Conservation (phyloP, 2,329 filamentous ascomycete genomes). For the Neonectria ditissima region DNA sequence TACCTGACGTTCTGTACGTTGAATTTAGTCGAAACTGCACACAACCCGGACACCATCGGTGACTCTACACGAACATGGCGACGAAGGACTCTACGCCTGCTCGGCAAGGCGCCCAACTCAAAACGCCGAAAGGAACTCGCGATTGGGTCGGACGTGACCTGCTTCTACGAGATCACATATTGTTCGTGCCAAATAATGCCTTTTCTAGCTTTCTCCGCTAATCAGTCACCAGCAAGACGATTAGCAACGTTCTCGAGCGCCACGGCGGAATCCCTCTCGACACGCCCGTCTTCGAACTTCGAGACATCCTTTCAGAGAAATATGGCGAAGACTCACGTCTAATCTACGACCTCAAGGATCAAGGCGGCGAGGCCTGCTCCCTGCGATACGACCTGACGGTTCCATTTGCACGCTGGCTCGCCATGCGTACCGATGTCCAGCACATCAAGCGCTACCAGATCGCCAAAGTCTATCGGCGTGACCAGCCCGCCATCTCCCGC, state of each 20-base stretch:
- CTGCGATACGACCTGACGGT: constrained; percentile 90
- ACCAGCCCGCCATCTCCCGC: constrained; percentile 77
- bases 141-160: too few relatives aligned
- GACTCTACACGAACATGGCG: too few relatives aligned
- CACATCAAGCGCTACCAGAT: constrained; percentile 96
- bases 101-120: too few relatives aligned
- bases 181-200: not conserved
- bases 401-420: constrained; percentile 90
- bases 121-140: too few relatives aligned
- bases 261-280: constrained; percentile 84
- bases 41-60: too few relatives aligned
- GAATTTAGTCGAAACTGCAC: too few relatives aligned
- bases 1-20: too few relatives aligned
- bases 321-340: constrained; percentile 94
- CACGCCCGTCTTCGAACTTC: constrained; percentile 86
- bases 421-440: constrained; percentile 86
- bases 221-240: constrained; percentile 55
- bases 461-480: constrained; percentile 77
- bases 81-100: too few relatives aligned
- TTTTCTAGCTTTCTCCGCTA: not conserved
- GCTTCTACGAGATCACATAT: not conserved
- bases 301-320: constrained; percentile 88
- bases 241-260: constrained; percentile 83
- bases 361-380: constrained; percentile 81
- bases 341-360: constrained; percentile 89